These are phyloP conservation scores for Paramecium octaurelia DNA, from an alignment of 73 alveolate species.

Conservation along the genomic window DNA sequence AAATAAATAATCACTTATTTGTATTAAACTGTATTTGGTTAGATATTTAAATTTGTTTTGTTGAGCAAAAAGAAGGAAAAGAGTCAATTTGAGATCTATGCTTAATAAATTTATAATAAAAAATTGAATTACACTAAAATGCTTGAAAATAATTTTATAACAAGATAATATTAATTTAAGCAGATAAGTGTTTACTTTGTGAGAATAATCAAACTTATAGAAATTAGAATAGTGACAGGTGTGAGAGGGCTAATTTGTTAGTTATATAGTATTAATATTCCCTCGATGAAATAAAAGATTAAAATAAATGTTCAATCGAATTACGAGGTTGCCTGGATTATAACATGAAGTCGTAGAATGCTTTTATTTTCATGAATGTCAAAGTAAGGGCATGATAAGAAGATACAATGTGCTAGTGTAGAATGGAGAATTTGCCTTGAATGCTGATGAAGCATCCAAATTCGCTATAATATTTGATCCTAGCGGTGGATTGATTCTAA, in stretches of 20 bases:
- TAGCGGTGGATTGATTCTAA: conserved; percentile 60
- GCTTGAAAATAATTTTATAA: too few relatives aligned
- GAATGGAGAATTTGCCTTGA: conserved; percentile 73
- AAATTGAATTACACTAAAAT: too few relatives aligned
- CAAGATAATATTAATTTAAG: too few relatives aligned
- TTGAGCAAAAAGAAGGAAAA: too few relatives aligned
- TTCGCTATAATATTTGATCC: conserved; percentile 60
- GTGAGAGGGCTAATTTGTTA: background rate
- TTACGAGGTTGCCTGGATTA: conserved; percentile 21
- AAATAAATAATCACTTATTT: too few relatives aligned
- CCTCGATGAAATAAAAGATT: background rate
- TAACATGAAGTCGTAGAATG: conserved; percentile 46
- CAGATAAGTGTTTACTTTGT: background rate
- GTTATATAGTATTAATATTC: background rate
- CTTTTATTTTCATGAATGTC: conserved; percentile 74
- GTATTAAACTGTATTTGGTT: too few relatives aligned
- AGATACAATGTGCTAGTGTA: conserved; percentile 71
- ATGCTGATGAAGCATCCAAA: conserved; percentile 63
- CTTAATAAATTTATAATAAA: too few relatives aligned
- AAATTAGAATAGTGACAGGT: background rate
- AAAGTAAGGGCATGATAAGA: conserved; percentile 73
- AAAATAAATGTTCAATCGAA: conserved; percentile 16
- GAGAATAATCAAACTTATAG: background rate
- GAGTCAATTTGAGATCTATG: too few relatives aligned
- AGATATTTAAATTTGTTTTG: too few relatives aligned